Evolutionary conservation across 2,329 filamentous ascomycete genomes (phyloP).

Genomic region (Colletotrichum sansevieriae): DNA sequence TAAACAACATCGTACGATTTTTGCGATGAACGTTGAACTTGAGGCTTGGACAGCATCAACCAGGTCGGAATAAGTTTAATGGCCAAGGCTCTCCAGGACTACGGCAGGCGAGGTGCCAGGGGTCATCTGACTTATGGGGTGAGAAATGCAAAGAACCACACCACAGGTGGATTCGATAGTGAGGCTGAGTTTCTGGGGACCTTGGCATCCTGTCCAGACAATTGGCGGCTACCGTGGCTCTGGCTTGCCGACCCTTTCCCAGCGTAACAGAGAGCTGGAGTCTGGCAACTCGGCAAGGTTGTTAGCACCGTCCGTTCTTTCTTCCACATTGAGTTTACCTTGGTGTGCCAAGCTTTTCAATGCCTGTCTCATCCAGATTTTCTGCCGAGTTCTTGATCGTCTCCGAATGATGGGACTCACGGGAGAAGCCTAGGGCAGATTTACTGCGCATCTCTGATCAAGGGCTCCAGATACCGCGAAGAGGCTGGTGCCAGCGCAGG

Average conservation of each 20-base stretch:
- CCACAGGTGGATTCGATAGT: slow-evolving; percentile 24
- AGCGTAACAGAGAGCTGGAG: slow-evolving; percentile 8
- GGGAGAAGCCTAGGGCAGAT: slow-evolving; percentile 2
- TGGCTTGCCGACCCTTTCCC: slow-evolving; percentile 21
- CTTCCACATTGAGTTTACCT: slow-evolving; percentile 27
- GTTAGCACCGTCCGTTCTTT: slow-evolving; percentile 22
- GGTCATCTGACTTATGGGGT: slow-evolving; percentile 14
- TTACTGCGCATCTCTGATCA: slow-evolving; percentile 4
- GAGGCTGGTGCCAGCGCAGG: slow-evolving; percentile 12
- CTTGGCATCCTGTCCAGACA: slow-evolving; percentile 31
- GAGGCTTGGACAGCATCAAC: slow-evolving; percentile 5
- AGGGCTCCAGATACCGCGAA: slow-evolving; percentile 5
- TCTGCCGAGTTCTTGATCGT: slow-evolving; percentile 34
- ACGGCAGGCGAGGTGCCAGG: slow-evolving; percentile 19
- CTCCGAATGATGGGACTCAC: slow-evolving; percentile 14
- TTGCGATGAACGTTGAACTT: slow-evolving; percentile 37
- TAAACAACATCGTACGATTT: slow-evolving; percentile 42
- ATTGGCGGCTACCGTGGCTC: slow-evolving; percentile 5
- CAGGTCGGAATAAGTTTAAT: background rate
- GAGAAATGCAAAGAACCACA: slow-evolving; percentile 27
- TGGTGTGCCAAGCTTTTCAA: slow-evolving; percentile 37
- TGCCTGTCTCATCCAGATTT: slow-evolving; percentile 35
- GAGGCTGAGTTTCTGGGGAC: slow-evolving; percentile 31
- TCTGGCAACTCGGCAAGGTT: slow-evolving; percentile 31
- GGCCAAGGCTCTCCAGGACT: slow-evolving; percentile 28